A percentile compares a stretch with the other conserved stretches of the same genome.
Conservation (phyloP, 345 rosid genomes). For the Mercurialis annua region DNA sequence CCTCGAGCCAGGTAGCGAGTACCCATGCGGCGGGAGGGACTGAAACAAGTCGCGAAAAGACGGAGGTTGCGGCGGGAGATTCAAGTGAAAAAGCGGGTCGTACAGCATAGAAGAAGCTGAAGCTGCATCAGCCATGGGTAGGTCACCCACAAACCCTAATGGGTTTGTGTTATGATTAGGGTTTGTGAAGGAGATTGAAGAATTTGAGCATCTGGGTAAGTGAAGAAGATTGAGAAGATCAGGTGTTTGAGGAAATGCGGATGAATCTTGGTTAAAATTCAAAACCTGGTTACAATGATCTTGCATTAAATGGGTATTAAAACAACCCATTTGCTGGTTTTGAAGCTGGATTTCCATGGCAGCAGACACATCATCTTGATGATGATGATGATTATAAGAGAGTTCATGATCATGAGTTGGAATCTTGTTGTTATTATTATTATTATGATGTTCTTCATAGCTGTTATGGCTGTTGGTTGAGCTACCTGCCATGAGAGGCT, state of each 20-base stretch:
- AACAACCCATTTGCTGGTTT: conserved; percentile 41
- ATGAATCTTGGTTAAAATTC: conserved; percentile 10
- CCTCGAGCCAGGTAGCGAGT: conserved; percentile 27
- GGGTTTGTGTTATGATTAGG: conserved; percentile 11
- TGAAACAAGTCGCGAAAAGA: conserved; percentile 40
- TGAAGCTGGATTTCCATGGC: conserved; percentile 39
- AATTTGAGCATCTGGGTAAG: conserved; percentile 43
- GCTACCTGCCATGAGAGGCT: conserved; percentile 12
- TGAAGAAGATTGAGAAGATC: conserved; percentile 69
- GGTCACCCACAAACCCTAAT: conserved; percentile 17
- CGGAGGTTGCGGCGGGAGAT: conserved; percentile 66
- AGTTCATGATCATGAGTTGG: conserved; percentile 24
- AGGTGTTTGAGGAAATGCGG: conserved; percentile 35
- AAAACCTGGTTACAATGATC: conserved; percentile 24
- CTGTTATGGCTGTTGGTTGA: conserved; percentile 34
- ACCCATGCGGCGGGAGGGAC: conserved; percentile 34
- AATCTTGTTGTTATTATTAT: too few species aligned
- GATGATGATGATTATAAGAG: conserved; percentile 27
- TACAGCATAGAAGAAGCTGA: conserved; percentile 42
- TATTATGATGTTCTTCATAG: conserved; percentile 39
- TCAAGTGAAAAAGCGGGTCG: conserved; percentile 53
- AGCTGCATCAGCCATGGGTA: conserved; percentile 29
- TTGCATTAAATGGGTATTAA: conserved; percentile 30
- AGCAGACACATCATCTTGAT: conserved; percentile 21
- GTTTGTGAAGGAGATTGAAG: conserved; percentile 40